Conservation (phyloP, 73 alveolate species). For the Durusdinium trenchii region DNA sequence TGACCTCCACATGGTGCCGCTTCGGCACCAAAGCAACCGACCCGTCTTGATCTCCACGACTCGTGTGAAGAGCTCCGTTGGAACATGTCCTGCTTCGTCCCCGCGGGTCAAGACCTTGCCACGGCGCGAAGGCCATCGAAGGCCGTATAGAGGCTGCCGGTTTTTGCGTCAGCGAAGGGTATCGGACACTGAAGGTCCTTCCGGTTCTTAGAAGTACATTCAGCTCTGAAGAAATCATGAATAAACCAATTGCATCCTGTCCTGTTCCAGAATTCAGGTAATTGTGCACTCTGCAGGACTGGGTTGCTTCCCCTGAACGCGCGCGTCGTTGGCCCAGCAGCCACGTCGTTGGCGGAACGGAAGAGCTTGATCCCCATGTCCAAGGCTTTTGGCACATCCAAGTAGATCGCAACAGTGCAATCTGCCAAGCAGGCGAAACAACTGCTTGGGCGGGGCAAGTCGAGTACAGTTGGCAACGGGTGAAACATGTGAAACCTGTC, state of each 20-base stretch:
- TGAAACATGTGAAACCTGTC: not conserved
- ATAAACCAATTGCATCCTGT: not conserved
- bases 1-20: too few species aligned
- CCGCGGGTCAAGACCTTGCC: conserved; percentile 53
- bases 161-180: too few species aligned
- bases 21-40: conserved; percentile 31
- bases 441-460: not conserved
- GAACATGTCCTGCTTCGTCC: conserved; percentile 45
- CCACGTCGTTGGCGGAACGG: conserved; percentile 87
- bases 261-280: too few species aligned
- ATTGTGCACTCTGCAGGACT: too few species aligned
- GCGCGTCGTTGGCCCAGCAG: not conserved
- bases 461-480: not conserved
- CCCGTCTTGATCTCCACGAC: conserved; percentile 82
- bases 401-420: conserved; percentile 79
- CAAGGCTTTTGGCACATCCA: conserved; percentile 71
- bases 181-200: too few species aligned
- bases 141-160: too few species aligned
- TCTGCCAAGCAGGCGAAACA: conserved; percentile 3
- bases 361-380: conserved; percentile 54
- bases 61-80: conserved; percentile 28
- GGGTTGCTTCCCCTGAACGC: too few species aligned
- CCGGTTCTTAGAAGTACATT: too few species aligned
- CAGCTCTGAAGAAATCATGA: not conserved
- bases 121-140: not conserved